Evolutionary conservation across 768 basidiomycete species (phyloP).

Genomic region (Pulveroboletus sp.): DNA sequence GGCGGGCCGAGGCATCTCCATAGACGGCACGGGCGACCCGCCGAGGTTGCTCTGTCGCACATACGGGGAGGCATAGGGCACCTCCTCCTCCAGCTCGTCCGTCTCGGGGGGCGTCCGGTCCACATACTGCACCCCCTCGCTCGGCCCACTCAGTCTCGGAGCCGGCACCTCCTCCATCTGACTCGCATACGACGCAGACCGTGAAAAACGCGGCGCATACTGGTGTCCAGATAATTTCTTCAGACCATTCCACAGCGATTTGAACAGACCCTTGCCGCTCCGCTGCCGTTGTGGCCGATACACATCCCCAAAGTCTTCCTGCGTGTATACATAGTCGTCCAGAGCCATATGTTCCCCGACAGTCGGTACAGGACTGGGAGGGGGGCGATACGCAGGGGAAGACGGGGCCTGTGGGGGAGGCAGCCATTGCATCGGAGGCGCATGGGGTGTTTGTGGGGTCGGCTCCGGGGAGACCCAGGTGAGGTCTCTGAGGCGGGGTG

Average conservation of each 20-base stretch:
- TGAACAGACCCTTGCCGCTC: conserved; percentile 19
- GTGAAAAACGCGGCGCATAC: conserved; percentile 3
- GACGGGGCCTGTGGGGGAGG: conserved; percentile 4
- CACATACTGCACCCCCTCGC: conserved; percentile 14
- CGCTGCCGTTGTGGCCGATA: conserved; percentile 9
- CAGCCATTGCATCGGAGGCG: conserved; percentile 2
- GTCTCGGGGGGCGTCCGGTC: conserved; percentile 13
- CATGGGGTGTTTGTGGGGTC: conserved; percentile 9
- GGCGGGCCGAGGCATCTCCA: background rate
- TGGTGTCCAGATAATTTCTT: conserved; percentile 27
- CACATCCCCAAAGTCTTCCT: background rate
- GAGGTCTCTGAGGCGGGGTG: conserved; percentile 22
- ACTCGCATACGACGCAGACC: background rate
- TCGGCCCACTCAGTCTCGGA: background rate
- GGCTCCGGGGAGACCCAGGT: conserved; percentile 22
- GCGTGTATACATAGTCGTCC: conserved; percentile 14
- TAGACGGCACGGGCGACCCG: conserved; percentile 3
- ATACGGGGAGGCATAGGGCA: conserved; percentile 19
- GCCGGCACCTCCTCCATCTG: conserved; percentile 6
- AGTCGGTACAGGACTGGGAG: conserved; percentile 23
- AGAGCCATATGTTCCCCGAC: conserved; percentile 31
- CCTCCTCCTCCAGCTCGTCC: conserved; percentile 17
- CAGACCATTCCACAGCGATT: conserved; percentile 33
- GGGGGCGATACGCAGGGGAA: conserved; percentile 13
- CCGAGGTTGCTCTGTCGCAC: background rate